Percentiles rank a stretch among this genome's conserved stretches.
phyloP scores from a whole-genome alignment of 306 rosid genomes.

The Oemleria cerasiformis region DNA sequence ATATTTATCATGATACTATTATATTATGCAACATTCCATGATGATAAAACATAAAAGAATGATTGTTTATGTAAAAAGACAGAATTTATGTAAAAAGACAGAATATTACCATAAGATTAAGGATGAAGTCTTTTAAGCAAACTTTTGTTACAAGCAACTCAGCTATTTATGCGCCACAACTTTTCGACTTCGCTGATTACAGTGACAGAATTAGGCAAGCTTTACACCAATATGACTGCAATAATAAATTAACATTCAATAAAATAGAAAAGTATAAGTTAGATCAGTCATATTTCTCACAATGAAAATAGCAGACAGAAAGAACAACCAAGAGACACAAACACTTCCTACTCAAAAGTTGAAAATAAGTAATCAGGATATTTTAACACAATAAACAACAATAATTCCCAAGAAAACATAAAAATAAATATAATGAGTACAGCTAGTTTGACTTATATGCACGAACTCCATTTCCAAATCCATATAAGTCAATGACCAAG shows the following conservation, averaged over 20 bases:
- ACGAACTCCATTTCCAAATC: too few relatives aligned
- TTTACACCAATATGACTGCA: slow-evolving; percentile 31
- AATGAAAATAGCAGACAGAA: slow-evolving; percentile 3
- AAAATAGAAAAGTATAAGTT: slow-evolving; percentile 11
- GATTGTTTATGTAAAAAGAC: neutral
- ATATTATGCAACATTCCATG: neutral
- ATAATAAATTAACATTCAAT: slow-evolving; percentile 4
- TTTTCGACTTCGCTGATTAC: slow-evolving; percentile 23
- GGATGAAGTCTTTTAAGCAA: slow-evolving; percentile 22
- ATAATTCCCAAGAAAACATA: neutral
- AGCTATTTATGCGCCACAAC: slow-evolving; percentile 18
- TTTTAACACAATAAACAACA: neutral
- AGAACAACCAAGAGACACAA: neutral
- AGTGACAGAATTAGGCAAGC: slow-evolving; percentile 26
- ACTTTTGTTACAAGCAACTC: slow-evolving; percentile 34
- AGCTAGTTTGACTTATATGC: too few relatives aligned
- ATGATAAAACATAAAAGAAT: neutral
- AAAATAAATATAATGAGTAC: neutral
- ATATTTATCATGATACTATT: neutral
- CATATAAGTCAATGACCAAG: too few relatives aligned
- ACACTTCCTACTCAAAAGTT: neutral
- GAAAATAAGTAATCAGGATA: neutral
- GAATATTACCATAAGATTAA: slow-evolving; percentile 49
- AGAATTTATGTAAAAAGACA: slow-evolving; percentile 12
- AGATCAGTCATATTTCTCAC: neutral